These are phyloP conservation scores for Passiflora organensis DNA, from an alignment of 345 rosid genomes.

Conservation along the genomic window DNA sequence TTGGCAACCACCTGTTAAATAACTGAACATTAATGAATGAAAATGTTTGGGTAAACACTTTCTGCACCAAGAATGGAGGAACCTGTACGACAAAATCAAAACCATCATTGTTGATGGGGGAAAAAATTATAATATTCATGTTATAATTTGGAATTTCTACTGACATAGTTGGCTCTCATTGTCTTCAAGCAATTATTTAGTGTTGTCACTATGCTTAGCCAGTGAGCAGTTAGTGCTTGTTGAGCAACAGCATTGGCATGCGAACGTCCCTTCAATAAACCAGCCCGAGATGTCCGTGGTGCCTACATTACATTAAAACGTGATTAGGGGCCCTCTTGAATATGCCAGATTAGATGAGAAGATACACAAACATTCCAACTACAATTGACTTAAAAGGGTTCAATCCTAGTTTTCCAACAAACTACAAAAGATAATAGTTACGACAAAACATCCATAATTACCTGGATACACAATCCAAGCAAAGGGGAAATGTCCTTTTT, in stretches of 20 bases:
- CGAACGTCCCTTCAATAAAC: slow-evolving; percentile 84
- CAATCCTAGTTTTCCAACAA: not conserved
- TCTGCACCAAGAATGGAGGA: slow-evolving; percentile 39
- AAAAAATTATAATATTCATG: slow-evolving; percentile 4
- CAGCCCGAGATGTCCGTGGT: slow-evolving; percentile 79
- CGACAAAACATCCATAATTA: slow-evolving; percentile 12
- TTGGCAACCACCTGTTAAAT: slow-evolving; percentile 64
- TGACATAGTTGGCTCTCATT: slow-evolving; percentile 72
- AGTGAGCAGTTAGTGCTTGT: slow-evolving; percentile 86
- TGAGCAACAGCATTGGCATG: slow-evolving; percentile 91
- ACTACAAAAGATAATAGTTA: too few species aligned
- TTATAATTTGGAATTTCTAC: slow-evolving; percentile 17
- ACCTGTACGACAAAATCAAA: slow-evolving; percentile 21
- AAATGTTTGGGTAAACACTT: slow-evolving; percentile 78
- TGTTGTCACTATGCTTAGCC: slow-evolving; percentile 88
- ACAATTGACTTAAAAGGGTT: not conserved
- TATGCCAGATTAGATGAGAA: not conserved
- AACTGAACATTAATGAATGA: slow-evolving; percentile 91
- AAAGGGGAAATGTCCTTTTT: slow-evolving; percentile 90
- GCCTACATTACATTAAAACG: slow-evolving; percentile 44
- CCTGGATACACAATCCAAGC: slow-evolving; percentile 94
- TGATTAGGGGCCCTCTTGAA: not conserved
- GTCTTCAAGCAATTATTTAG: slow-evolving; percentile 54
- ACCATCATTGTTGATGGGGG: slow-evolving; percentile 13
- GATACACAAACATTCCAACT: not conserved